Evolutionary conservation across 208 protist species (phyloP), one percentile per base, ranked within the genome.

Genomic region (Crithidia thermophila): DNA sequence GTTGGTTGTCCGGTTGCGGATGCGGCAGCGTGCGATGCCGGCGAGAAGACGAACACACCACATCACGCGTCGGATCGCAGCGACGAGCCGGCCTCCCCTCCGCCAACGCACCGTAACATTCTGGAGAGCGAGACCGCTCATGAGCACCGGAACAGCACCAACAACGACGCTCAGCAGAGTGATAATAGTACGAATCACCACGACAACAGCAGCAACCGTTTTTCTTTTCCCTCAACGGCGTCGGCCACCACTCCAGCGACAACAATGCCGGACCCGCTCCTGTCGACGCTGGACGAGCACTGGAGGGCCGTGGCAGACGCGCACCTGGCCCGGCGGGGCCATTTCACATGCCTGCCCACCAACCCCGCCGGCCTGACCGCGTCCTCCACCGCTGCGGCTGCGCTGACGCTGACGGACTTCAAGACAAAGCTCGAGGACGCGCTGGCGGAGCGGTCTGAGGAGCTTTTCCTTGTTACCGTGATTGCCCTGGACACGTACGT

Each of bases 401-500:
- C 9, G 13, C 9, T 6, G 13, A 13, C 40, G 8, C 40, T 46
- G 16, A 46, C 20, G 5, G 56, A 33, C 42, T 21, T 16, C 5
- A 40, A 37, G 21, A 10, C 13, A 20, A 23, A 14, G 18, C 27
- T 50, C 14, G 53, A 47, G 43, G 64, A 34, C 7, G 64, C 53
- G n/a, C 11, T 62, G 27, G 33, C 27, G 18, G 43, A 62, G 21
- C 64, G 64, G 0, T n/a, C 30, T 5, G 21, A 62, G 2, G 64
- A 70, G 43, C 37, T 70, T 0, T 37, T 70, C n/a, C 28, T 70
- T 3, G 64, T 46, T 4, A 27, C 33, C 1, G 64, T 56, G 25
- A n/a, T 70, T 0, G 40, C 23, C 30, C 37, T 56, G 16, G 43
- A 55, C 43, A 10, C 28, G 23, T 43, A 46, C 25, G 40, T 60